phyloP scores from a whole-genome alignment of 495 filamentous ascomycete genomes.

The Penicillium silybi region DNA sequence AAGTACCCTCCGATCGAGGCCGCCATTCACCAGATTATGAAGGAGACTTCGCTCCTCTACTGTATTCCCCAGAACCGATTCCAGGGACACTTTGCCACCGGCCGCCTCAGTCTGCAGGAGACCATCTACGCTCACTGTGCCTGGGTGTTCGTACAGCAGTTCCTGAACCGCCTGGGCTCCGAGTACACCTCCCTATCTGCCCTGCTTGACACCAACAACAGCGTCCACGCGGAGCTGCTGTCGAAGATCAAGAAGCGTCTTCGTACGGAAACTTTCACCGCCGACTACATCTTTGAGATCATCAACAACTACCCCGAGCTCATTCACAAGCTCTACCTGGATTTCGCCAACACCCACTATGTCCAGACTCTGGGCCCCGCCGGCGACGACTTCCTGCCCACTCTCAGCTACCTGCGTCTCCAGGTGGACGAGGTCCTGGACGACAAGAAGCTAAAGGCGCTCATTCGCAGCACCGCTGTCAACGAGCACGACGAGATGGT shows the following conservation, averaged over 20 bases:
- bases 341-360: slow-evolving; percentile 89
- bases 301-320: slow-evolving; percentile 88
- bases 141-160: slow-evolving; percentile 96
- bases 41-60: slow-evolving; percentile 94
- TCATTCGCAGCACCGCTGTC: slow-evolving; percentile 73
- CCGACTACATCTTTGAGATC: slow-evolving; percentile 96
- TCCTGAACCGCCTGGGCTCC: slow-evolving; percentile 88
- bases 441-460: slow-evolving; percentile 69
- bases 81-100: slow-evolving; percentile 82
- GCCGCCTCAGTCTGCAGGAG: slow-evolving; percentile 88
- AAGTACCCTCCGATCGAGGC: slow-evolving; percentile 79
- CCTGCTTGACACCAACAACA: slow-evolving; percentile 77
- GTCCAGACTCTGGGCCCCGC: slow-evolving; percentile 68
- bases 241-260: slow-evolving; percentile 95
- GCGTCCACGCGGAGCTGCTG: slow-evolving; percentile 81
- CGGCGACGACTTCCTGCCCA: slow-evolving; percentile 75
- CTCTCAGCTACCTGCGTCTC: slow-evolving; percentile 70
- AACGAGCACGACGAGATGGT: slow-evolving; percentile 99
- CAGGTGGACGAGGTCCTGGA: slow-evolving; percentile 73
- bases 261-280: slow-evolving; percentile 93
- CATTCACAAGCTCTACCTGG: slow-evolving; percentile 82
- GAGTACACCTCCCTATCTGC: slow-evolving; percentile 85
- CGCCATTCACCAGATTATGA: slow-evolving; percentile 98
- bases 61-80: slow-evolving; percentile 97
- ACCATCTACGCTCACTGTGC: slow-evolving; percentile 96